Base-by-base conservation (phyloP, 108 stramenopile species). In the Nitzschia palea region DNA sequence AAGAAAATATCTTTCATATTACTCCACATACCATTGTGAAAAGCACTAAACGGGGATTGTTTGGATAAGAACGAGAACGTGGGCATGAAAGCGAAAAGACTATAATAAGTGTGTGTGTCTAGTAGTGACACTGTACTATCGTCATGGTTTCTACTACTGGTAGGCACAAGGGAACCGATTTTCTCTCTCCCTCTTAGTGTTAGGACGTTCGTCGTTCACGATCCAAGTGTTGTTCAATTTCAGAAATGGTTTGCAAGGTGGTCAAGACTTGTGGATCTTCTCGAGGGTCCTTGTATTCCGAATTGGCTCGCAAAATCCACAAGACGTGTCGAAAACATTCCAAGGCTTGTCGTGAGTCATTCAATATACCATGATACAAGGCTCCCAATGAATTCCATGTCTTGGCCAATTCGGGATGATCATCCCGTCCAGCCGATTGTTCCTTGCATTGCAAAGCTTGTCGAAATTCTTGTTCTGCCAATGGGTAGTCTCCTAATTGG, bases 331-430 rank as follows among this genome's bases (percentile, higher is more conserved):
- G 75, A 62, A 76, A 81, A 54, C 68, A 81, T 31, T 76, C 69
- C 30, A 75, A 40, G n/a, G 80, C 80, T 27, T 65, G 29, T 5
- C 29, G 27, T 37, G 44, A 59, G 31, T 76, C 56, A 8, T 55
- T 51, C 50, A 69, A 68, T 0, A 47, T 29, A 32, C 70, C 68
- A n/a, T 66, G 71, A 36, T 73, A 55, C 25, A 81, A 47, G 12
- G 70, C 71, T 28, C 80, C 80, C 42, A 81, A 30, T 2, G 71
- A 72, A 31, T 64, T 67, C 51, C 67, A 66, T 35, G 80, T 73
- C 35, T 77, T 76, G 29, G 61, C 75, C n/a, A 81, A 56, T 66
- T 81, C 80, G 25, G 80, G 74, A 55, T 77, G 66, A 23, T 59
- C n/a, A 45, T 76, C 80, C 5, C 54, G 52, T 12, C 71, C 80